Percentiles rank a stretch among this genome's conserved stretches.
Evolutionary conservation across 345 rosid genomes (phyloP).

Genomic region (Heritiera littoralis): DNA sequence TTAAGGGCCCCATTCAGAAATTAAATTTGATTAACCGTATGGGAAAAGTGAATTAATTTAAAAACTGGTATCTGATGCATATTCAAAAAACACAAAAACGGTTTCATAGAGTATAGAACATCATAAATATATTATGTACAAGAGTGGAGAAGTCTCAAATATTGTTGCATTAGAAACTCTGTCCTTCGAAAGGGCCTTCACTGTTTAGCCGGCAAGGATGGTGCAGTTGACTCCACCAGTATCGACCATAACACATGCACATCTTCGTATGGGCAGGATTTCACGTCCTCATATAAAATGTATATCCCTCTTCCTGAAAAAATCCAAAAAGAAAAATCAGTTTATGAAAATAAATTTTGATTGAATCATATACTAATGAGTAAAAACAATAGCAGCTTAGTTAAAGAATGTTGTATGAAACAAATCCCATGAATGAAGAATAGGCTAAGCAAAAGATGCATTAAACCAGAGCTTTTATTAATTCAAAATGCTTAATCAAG

Average conservation of each 20-base stretch:
- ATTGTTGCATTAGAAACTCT: slow-evolving; percentile 18
- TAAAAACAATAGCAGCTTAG: not conserved
- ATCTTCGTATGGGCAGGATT: slow-evolving; percentile 88
- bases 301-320: slow-evolving; percentile 82
- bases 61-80: slow-evolving; percentile 18
- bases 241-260: slow-evolving; percentile 94
- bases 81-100: slow-evolving; percentile 17
- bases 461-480: not conserved
- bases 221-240: slow-evolving; percentile 73
- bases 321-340: not conserved
- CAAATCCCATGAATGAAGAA: not conserved
- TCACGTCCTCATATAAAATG: slow-evolving; percentile 91
- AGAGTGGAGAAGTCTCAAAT: slow-evolving; percentile 18
- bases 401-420: not conserved
- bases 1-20: not conserved
- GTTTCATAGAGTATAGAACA: slow-evolving; percentile 22
- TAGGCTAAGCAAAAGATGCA: not conserved
- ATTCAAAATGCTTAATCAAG: not conserved
- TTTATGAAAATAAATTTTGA: not conserved
- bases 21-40: not conserved
- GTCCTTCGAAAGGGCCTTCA: slow-evolving; percentile 26
- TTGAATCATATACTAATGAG: not conserved
- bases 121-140: slow-evolving; percentile 45
- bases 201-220: slow-evolving; percentile 49
- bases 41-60: not conserved